A percentile compares a stretch with the other conserved stretches of the same genome.
These are phyloP conservation scores for Globisporangium iwayamae DNA, from an alignment of 352 stramenopile genomes.

Conservation along the genomic window DNA sequence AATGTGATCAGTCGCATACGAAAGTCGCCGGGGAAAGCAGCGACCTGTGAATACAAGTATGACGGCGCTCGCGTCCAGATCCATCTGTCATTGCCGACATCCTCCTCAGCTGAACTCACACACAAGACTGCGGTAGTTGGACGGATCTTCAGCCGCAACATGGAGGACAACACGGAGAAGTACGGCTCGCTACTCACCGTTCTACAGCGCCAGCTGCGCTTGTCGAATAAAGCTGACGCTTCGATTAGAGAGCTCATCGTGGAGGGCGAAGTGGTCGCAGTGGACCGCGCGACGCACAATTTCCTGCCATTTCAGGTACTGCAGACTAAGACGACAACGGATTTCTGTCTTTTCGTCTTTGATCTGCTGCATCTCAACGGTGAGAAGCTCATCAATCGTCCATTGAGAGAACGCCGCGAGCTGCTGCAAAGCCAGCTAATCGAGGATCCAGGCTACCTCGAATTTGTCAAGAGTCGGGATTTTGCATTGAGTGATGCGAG, in stretches of 20 bases:
- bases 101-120: not conserved
- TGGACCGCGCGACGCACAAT: conserved; percentile 41
- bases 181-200: conserved; percentile 57
- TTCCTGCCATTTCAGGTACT: conserved; percentile 79
- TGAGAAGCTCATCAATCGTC: conserved; percentile 35
- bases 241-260: conserved; percentile 40
- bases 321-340: conserved; percentile 65
- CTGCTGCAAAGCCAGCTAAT: conserved; percentile 33
- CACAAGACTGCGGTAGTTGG: conserved; percentile 1
- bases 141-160: conserved; percentile 83
- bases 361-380: conserved; percentile 61
- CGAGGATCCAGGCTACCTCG: conserved; percentile 37
- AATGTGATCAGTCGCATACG: conserved; percentile 41
- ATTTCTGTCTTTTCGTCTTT: conserved; percentile 80
- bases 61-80: conserved; percentile 78
- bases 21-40: conserved; percentile 31
- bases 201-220: conserved; percentile 27
- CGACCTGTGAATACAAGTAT: conserved; percentile 83
- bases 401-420: conserved; percentile 41
- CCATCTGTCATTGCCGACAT: conserved; percentile 33
- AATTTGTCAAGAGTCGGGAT: conserved; percentile 65
- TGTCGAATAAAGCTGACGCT: not conserved
- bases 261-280: conserved; percentile 73
- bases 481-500: conserved; percentile 22
- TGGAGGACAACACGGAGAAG: conserved; percentile 72